Percentiles rank a stretch among this genome's conserved stretches.
These are phyloP conservation scores for Chimonanthus salicifolius DNA, from an alignment of 164 flowering plant species.

Conservation along the genomic window DNA sequence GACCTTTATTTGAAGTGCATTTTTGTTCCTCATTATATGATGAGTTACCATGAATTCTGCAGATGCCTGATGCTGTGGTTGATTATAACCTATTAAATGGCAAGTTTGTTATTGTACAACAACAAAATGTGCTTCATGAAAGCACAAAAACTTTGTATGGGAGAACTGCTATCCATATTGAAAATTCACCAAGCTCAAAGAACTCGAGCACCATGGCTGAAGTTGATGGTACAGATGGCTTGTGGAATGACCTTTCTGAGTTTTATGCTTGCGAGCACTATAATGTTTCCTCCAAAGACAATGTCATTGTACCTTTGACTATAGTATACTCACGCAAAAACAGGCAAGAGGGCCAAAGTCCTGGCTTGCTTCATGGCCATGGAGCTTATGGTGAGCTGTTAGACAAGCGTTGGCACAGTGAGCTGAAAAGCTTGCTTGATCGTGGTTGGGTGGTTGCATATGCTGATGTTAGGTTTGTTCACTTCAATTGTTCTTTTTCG, in stretches of 20 bases:
- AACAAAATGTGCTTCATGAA: slow-evolving; percentile 77
- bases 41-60: slow-evolving; percentile 5
- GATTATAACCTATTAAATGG: slow-evolving; percentile 81
- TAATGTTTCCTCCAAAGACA: slow-evolving; percentile 70
- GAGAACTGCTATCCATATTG: slow-evolving; percentile 21
- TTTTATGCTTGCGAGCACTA: slow-evolving; percentile 85
- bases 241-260: slow-evolving; percentile 90
- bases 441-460: slow-evolving; percentile 96
- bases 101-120: slow-evolving; percentile 78
- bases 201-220: slow-evolving; percentile 21
- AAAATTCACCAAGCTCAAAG: slow-evolving; percentile 14
- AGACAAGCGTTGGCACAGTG: slow-evolving; percentile 93
- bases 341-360: slow-evolving; percentile 35
- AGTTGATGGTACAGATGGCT: slow-evolving; percentile 25
- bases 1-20: not conserved
- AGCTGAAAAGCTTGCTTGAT: slow-evolving; percentile 94
- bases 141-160: slow-evolving; percentile 81
- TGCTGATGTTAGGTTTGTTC: slow-evolving; percentile 92
- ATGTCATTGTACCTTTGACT: slow-evolving; percentile 58
- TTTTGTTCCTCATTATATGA: not conserved
- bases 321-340: slow-evolving; percentile 56
- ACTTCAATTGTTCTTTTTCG: not conserved
- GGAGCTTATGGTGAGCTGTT: slow-evolving; percentile 91
- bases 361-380: slow-evolving; percentile 88
- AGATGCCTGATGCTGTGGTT: slow-evolving; percentile 98